Base-by-base conservation (phyloP, 306 rosid species). In the Cucumis sativus region DNA sequence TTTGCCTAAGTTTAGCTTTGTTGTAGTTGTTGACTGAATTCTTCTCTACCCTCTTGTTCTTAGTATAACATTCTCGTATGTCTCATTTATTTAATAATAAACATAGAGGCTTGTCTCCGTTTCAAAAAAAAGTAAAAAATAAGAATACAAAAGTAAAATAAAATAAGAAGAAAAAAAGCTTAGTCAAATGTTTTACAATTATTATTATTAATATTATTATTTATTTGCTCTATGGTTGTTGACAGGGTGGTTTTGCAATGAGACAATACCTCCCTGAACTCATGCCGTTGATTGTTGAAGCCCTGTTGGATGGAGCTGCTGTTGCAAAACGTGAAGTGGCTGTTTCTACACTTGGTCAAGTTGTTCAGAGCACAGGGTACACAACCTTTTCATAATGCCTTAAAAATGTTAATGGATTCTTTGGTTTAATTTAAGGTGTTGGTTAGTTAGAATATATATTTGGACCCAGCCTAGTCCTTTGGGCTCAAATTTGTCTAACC, bases 341-440 rank as follows among this genome's bases (percentile, higher is more conserved):
- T 78, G 97, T 95, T 57, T 84, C 95, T 79, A 95, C 99, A 15
- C 97, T 95, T 12, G 99, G 99, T 85, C 99, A 95, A 89, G 97
- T 95, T 86, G 97, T 95, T 75, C 99, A 95, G 80, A 95, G 99
- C 91, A 95, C 99, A 49, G 99, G 99, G 99, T 95, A 89, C 76
- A 85, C 35, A 37, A 49, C 79, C 56, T 78, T 63, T 66, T 68
- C 76, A 66, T 79, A 28, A 18, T 45, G 35, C 70, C 84, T 37
- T 35, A 30, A 35, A 30, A 35, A 17, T 67, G 51, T 72, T 47
- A 20, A 56, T 9, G 70, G 47, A 35, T 74, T 52, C 30, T 74
- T 10, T 33, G 16, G 49, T 74, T 74, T 33, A 74, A 21, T 20
- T 13, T 41, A 11, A 39, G 35, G 39, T 41, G 57, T 69, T 20